Base-by-base conservation (phyloP, 192 early-diverging fungal genomes). In the Linnemannia hyalina region DNA sequence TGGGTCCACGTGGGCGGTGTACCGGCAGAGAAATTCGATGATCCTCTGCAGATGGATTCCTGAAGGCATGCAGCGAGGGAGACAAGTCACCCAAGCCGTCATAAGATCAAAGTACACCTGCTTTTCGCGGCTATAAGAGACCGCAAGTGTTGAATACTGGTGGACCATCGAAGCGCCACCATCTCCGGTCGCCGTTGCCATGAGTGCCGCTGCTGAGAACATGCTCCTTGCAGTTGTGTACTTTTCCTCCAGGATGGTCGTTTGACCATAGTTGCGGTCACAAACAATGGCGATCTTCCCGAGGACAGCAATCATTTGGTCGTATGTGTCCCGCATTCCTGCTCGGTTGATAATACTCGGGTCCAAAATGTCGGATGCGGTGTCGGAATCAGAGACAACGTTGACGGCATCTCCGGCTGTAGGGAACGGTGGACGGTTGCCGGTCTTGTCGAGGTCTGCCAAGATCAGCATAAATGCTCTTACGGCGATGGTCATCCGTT, bases 1-100 rank as follows among this genome's bases (percentile, higher is more conserved):
- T 46, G 95, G 94, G 88, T 99, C 97, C n/a, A 93, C 91, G 88
- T 98, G 97, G 5, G 97, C 89, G 0, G 95, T 92, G 73, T 96
- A 99, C 38, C 94, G 89, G 23, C 94, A 90, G 32, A 99, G 81
- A 78, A 96, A 94, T 46, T 98, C 98, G 0, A 98, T 90, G 2
- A 98, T 72, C 57, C 90, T 92, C 26, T 88, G 80, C 20, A 94
- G 82, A 0, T 90, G 84, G 0, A 95, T 86, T 40, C 94, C 93
- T 11, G 93, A 90, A 44, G 95, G 95, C 71, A 91, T 88, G 18
- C 94, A 85, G 10, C 95, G 88, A 16, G 97, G 97, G 36, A 97
- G 82, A 54, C 91, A 88, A 57, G 95, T 93, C 22, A 98, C 83
- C 84, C 93, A 93, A 2, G 95, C 93, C 38, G 87, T 91, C 68